Evolutionary conservation across 2,329 filamentous ascomycete genomes (phyloP), one percentile per base, ranked within the genome.

Genomic region (Zalaria obscura): DNA sequence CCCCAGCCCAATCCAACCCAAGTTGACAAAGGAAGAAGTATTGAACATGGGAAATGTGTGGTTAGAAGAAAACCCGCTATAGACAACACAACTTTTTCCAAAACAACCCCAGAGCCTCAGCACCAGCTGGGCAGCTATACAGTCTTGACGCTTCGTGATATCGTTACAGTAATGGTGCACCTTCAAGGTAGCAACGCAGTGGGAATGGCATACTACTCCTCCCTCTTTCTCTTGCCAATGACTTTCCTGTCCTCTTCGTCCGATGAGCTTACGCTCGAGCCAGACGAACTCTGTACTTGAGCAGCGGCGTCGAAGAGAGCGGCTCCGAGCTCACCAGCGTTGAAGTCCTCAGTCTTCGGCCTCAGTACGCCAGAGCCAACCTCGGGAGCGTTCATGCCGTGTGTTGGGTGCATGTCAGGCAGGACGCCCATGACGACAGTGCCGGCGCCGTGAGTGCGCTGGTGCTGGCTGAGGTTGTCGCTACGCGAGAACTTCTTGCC

Each of bases 401-500:
- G 33, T 48, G 52, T 37, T 35, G 51, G 51, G 38, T 53, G 53
- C 51, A 56, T 52, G 43, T 50, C 55, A 50, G 55, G 45, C 39
- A 93, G 72, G 39, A 95, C 74, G 55, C 85, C 84, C 81, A 96
- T 89, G 55, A 93, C 80, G 50, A 95, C 83, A 46, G 87, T 84
- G 47, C 87, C 86, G 45, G 80, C 82, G 43, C 87, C 87, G 57
- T 98, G 91, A 4, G 91, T 98, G 48, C 91, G 79, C 49, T 91
- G 81, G 61, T 98, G 91, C 67, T 98, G 91, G 25, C 87, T 84
- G 10, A 98, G 76, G 70, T 98, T 98, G 67, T 98, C 91, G 53
- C 85, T 93, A 55, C 91, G 82, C 18, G 89, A 96, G 69, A 96
- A 98, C 72, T 93, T 95, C 81, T 98, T 98, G 54, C 91, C 89